Evolutionary conservation across 1,139 yeast genomes (phyloP), one percentile per base, ranked within the genome.

Genomic region (Magnusiomyces tetraspermus): DNA sequence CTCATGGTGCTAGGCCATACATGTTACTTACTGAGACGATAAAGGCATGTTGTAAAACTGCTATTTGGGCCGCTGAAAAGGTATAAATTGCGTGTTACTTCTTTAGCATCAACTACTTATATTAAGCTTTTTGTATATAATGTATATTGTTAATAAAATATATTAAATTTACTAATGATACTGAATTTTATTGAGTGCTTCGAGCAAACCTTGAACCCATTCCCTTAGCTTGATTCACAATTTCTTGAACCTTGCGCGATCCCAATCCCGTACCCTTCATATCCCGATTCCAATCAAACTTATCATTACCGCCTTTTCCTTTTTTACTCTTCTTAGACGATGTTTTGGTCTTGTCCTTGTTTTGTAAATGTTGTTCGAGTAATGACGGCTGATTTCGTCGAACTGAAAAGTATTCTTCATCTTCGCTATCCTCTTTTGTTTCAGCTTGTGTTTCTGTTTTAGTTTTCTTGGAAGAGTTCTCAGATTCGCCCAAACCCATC

Each of bases 31-130:
- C 97, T 0, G 97, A 90, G 66, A 81, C 83, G 10, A 89, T 94
- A 60, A 92, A 89, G 67, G 68, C 77, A 53, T 82, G 90, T 2
- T 90, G 97, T 64, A 78, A 77, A 62, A 84, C 79, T 13, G 97
- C 98, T n/a, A 88, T 92, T 51, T 84, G 85, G 84, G 75, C 90
- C 1, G 97, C 97, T 15, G 97, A 90, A 68, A 75, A 95, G 58
- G 70, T 87, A 3, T 88, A 63, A 63, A 24, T 17, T 17, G 5
- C n/a, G n/a, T n/a, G n/a, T n/a, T n/a, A n/a, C n/a, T n/a, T n/a
- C 24, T 8, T 40, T 11, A 8, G 13, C 6, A 40, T 4, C 3
- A 40, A 19, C n/a, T 17, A 40, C n/a, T n/a, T n/a, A n/a, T n/a
- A n/a, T 8, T 30, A 30, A 22, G 4, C 15, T 22, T 15, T 24